phyloP scores from a whole-genome alignment of 2,329 filamentous ascomycete species.

The Talaromyces atroroseus region DNA sequence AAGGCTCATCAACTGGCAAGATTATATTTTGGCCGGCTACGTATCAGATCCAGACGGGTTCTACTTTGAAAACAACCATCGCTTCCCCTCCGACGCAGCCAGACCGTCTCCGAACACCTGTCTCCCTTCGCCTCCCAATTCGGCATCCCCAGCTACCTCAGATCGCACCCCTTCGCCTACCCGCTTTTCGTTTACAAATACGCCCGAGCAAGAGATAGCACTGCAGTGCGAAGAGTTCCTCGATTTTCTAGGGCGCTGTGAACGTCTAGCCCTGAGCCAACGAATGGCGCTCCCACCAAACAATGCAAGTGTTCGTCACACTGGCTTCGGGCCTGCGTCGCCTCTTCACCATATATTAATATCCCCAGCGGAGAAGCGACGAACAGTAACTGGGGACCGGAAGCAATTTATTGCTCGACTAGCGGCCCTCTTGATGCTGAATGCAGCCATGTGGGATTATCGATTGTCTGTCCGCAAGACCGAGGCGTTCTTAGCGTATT shows the following conservation, averaged over 20 bases:
- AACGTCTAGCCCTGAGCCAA: conserved; percentile 31
- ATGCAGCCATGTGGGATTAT: conserved; percentile 38
- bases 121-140: conserved; percentile 19
- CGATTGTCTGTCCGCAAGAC: conserved; percentile 25
- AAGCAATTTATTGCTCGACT: conserved; percentile 36
- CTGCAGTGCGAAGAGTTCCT: conserved; percentile 35
- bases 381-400: conserved; percentile 31
- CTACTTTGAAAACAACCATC: conserved; percentile 26
- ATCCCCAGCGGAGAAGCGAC: conserved; percentile 28
- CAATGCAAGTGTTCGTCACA: conserved; percentile 20
- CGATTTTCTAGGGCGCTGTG: conserved; percentile 33
- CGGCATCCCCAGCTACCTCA: conserved; percentile 6
- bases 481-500: conserved; percentile 29
- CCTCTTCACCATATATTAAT: conserved; percentile 29
- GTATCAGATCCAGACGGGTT: conserved; percentile 31
- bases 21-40: conserved; percentile 38
- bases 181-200: neutral
- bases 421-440: conserved; percentile 32
- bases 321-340: conserved; percentile 26
- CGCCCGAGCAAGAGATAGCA: conserved; percentile 26
- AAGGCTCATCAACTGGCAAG: conserved; percentile 40
- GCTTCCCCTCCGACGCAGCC: conserved; percentile 5
- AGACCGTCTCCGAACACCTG: conserved; percentile 12
- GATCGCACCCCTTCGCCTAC: conserved; percentile 12
- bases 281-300: conserved; percentile 16